Evolutionary conservation across 2,329 filamentous ascomycete genomes (phyloP), one percentile per base, ranked within the genome.

Genomic region (Spiromastix sp.): DNA sequence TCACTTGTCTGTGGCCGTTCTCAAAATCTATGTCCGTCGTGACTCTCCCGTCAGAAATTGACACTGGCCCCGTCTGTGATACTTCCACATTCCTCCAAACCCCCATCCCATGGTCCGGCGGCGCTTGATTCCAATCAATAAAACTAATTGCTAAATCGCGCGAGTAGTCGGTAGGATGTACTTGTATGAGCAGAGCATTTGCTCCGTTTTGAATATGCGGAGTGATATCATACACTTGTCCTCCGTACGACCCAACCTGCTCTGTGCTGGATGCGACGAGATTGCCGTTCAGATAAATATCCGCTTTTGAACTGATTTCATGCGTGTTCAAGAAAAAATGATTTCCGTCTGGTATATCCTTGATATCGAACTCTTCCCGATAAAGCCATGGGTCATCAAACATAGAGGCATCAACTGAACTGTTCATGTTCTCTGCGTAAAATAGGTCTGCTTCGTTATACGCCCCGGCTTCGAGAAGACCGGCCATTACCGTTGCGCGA

Each of bases 121-220:
- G 72, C 36, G 70, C 68, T 0, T 72, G 72, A 36, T 77, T 77
- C 74, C 74, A 78, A 45, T 78, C 74, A 1, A 74, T 67, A 37
- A 75, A 79, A 0, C 72, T 72, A 7, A 76, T 54, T 0, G 68
- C 73, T 34, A 79, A 67, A 40, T 79, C 73, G 16, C 68, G 63
- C 11, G 70, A 61, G 48, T 77, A 78, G 42, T 74, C 61, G 0
- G 74, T 77, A 0, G 74, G 74, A 42, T 77, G 66, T 0, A 66
- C 69, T 25, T 61, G 60, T 12, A 78, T 64, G 1, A 71, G 57
- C 2, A 80, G 42, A 0, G 67, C 66, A 43, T 79, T 78, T 0
- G 41, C 34, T 0, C 60, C 57, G 46, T 42, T 2, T 57, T 54
- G 0, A 4, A 71, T 26, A 6, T 52, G 39, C 0, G 44, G 16